Conservation (phyloP, 768 basidiomycete species). For the Sutorius australiensis region DNA sequence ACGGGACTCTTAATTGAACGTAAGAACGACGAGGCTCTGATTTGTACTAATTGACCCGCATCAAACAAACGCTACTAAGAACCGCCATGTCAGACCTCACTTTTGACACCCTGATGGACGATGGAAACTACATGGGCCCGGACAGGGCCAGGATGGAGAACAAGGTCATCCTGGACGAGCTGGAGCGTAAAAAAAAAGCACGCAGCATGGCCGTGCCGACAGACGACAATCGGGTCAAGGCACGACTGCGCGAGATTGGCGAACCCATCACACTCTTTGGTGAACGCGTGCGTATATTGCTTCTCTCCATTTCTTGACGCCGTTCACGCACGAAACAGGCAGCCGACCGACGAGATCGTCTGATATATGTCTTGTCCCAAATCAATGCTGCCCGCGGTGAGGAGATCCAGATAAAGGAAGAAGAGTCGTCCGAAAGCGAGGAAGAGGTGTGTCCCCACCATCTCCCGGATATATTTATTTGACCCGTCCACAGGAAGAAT, state of each 20-base stretch:
- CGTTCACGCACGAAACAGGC: slow-evolving; percentile 50
- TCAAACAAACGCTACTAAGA: background rate
- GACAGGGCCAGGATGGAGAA: slow-evolving; percentile 78
- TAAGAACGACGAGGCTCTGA: slow-evolving; percentile 11
- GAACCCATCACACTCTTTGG: slow-evolving; percentile 98
- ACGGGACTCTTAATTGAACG: slow-evolving; percentile 16
- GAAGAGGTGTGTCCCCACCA: slow-evolving; percentile 55
- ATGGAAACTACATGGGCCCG: slow-evolving; percentile 69
- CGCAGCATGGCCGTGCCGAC: slow-evolving; percentile 93
- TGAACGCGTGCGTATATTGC: slow-evolving; percentile 74
- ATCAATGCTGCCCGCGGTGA: slow-evolving; percentile 86
- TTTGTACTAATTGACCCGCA: background rate
- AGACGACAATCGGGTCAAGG: slow-evolving; percentile 90
- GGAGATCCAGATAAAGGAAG: slow-evolving; percentile 69
- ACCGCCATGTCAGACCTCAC: slow-evolving; percentile 67
- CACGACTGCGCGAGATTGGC: slow-evolving; percentile 85
- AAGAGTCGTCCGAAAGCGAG: slow-evolving; percentile 64
- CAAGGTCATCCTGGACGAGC: slow-evolving; percentile 85
- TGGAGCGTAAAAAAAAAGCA: slow-evolving; percentile 97
- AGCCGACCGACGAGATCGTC: slow-evolving; percentile 91
- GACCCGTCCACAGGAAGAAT: slow-evolving; percentile 65
- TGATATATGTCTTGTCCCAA: slow-evolving; percentile 93
- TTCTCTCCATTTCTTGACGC: background rate
- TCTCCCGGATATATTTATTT: background rate
- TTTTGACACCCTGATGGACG: slow-evolving; percentile 71